Evolutionary conservation across 352 stramenopile species (phyloP).

Genomic region (Phytophthora fragariaefolia): DNA sequence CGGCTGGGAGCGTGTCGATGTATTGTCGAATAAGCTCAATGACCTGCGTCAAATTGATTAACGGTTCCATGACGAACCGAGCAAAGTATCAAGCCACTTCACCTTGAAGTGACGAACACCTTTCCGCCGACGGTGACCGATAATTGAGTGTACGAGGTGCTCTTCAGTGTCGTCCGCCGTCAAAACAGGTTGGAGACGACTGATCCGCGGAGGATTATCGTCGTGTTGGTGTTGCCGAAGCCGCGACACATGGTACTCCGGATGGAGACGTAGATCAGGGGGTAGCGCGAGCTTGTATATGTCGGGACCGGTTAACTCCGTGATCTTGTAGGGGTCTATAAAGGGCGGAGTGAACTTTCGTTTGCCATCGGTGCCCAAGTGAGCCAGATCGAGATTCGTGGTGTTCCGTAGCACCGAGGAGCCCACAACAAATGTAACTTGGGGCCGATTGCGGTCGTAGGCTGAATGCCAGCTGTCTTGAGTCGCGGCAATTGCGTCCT

Average conservation of each 20-base stretch:
- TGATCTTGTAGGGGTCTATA: constrained; percentile 19
- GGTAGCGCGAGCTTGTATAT: constrained; percentile 21
- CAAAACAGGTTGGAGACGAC: constrained; percentile 1
- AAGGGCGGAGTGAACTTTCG: constrained; percentile 17
- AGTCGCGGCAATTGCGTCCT: constrained; percentile 13
- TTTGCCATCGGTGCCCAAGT: constrained; percentile 18
- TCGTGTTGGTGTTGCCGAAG: constrained; percentile 12
- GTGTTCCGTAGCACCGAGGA: constrained; percentile 6
- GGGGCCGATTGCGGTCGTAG: constrained; percentile 16
- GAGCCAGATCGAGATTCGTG: constrained; percentile 13
- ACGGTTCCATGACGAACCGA: constrained; percentile 19
- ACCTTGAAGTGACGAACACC: constrained; percentile 25
- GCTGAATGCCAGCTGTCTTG: constrained; percentile 5
- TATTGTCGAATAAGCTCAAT: constrained; percentile 13
- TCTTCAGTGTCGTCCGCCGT: constrained; percentile 9
- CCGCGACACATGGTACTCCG: constrained; percentile 16
- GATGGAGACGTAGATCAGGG: constrained; percentile 14
- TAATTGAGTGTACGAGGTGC: constrained; percentile 13
- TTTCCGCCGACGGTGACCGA: constrained; percentile 1
- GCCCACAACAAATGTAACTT: constrained; percentile 5
- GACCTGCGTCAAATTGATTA: constrained; percentile 5
- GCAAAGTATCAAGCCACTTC: constrained; percentile 19
- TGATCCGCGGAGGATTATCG: constrained; percentile 2
- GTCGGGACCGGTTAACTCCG: constrained; percentile 1
- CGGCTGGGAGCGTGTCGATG: constrained; percentile 13